Evolutionary conservation across 768 basidiomycete species (phyloP).

Genomic region (Filobasidium wieringae): DNA sequence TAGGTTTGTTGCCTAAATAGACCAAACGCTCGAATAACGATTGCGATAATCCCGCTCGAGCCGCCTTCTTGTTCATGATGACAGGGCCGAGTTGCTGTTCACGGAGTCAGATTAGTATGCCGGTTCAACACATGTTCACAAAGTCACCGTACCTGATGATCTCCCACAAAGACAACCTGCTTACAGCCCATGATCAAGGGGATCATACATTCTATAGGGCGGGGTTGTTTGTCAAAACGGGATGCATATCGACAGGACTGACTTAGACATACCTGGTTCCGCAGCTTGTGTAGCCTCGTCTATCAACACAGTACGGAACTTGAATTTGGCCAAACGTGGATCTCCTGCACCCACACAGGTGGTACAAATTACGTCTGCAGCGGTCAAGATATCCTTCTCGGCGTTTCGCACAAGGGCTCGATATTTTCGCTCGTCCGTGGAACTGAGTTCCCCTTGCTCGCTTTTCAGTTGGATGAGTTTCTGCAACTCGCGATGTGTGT

Average conservation of each 20-base stretch:
- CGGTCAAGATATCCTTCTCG: constrained; percentile 91
- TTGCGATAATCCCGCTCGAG: constrained; percentile 94
- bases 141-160: constrained; percentile 51
- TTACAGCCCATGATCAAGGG: constrained; percentile 96
- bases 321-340: constrained; percentile 87
- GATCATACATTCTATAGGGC: constrained; percentile 84
- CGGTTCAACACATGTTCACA: neutral
- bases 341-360: constrained; percentile 98
- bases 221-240: constrained; percentile 20
- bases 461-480: constrained; percentile 96
- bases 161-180: constrained; percentile 94
- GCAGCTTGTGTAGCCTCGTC: constrained; percentile 98
- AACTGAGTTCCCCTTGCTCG: constrained; percentile 92
- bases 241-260: neutral
- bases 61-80: constrained; percentile 99
- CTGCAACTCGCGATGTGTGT: constrained; percentile 89
- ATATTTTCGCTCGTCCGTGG: constrained; percentile 93
- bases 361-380: constrained; percentile 95
- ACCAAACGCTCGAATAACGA: constrained; percentile 97
- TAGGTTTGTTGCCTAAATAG: constrained; percentile 85
- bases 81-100: constrained; percentile 85
- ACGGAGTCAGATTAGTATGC: constrained; percentile 10
- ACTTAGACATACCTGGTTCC: constrained; percentile 60
- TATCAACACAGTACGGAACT: constrained; percentile 95
- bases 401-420: constrained; percentile 88